Evolutionary conservation across 768 basidiomycete species (phyloP), one percentile per base, ranked within the genome.

Genomic region (Auricularia sp.): DNA sequence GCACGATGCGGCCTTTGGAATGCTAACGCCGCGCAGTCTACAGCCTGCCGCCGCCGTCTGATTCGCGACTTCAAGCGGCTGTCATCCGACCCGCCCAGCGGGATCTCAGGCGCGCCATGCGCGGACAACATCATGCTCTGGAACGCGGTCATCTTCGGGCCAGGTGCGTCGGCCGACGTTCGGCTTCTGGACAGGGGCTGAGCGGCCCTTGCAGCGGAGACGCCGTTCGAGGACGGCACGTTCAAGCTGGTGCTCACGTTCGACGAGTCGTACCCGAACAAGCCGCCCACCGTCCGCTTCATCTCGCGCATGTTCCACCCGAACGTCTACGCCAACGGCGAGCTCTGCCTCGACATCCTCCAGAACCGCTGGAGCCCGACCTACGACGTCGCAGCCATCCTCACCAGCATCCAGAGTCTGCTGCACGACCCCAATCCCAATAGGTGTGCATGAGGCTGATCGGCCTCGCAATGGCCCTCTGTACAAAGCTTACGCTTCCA

Each of bases 81-180:
- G 54, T 92, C 93, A 58, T 88, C 87, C 29, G 97, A 98, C 73
- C 95, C 96, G 3, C 97, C 97, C 0, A 88, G 90, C 63, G 97
- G 97, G 5, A 94, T 99, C 69, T 95, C 93, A 3, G 97, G 96
- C 14, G 95, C 93, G 71, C 96, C 97, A 73, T 94, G 93, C 73
- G 88, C 93, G 2, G 97, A 98, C 74, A 98, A 98, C 75, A 97
- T 99, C 76, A 97, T 98, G 94, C 82, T 98, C 16, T 99, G 97
- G 97, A 99, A 99, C 71, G 97, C 97, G 1, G 97, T 99, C 65
- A 99, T 99, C 68, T 98, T 99, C 73, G 97, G 97, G 2, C 97
- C 97, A 76, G 89, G 96, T 94, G 66, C 72, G 88, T 77, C 18
- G 42, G 6, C 35, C 36, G 61, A 14, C 24, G 51, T 36, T 16